These are phyloP conservation scores for Achlya hypogyna DNA, from an alignment of 352 stramenopile species.

Conservation along the genomic window DNA sequence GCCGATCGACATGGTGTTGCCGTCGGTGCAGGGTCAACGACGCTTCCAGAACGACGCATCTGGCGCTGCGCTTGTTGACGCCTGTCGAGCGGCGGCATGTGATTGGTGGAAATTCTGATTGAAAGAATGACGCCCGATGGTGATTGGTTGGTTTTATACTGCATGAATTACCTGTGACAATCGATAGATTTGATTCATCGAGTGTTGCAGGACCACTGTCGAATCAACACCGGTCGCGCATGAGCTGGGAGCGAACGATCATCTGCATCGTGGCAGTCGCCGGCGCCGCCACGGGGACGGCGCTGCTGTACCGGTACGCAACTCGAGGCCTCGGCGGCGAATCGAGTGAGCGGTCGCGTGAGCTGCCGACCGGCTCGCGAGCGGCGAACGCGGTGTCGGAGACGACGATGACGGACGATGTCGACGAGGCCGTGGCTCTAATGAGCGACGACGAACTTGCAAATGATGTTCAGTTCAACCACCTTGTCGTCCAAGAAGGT, in stretches of 20 bases:
- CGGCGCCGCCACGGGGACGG: conserved; percentile 47
- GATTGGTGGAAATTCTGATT: neutral
- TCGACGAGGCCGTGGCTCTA: neutral
- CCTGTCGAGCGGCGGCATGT: neutral
- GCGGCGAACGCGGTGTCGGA: neutral
- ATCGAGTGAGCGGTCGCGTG: neutral
- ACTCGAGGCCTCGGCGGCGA: conserved; percentile 28
- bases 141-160: neutral
- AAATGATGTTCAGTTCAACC: conserved; percentile 9
- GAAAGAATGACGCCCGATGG: neutral
- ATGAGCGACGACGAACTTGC: no score
- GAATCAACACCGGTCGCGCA: neutral
- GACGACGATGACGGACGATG: conserved; percentile 1
- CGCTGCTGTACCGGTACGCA: conserved; percentile 52
- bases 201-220: neutral
- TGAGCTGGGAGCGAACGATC: conserved; percentile 12
- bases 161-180: neutral
- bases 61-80: neutral
- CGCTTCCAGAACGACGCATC: no score
- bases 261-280: conserved; percentile 40
- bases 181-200: neutral
- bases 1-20: no score
- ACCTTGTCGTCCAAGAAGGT: conserved; percentile 15
- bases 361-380: conserved; percentile 19
- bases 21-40: no score